phyloP scores from a whole-genome alignment of 176 grass and related monocot genomes.

The Cenchrus purpureus region DNA sequence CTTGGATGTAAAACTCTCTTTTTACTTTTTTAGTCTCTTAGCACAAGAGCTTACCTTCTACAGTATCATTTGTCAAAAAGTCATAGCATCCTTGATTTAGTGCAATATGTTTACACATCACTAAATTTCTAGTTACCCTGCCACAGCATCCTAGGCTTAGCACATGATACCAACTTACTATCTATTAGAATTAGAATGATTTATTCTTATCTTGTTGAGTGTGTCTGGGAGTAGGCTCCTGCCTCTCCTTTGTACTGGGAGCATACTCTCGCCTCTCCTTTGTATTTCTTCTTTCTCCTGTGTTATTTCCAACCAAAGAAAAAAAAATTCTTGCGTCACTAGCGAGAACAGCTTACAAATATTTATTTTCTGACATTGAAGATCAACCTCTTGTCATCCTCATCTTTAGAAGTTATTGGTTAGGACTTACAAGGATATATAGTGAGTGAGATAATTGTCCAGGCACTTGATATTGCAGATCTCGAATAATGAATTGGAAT shows the following conservation, averaged over 20 bases:
- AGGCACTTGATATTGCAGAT: background rate
- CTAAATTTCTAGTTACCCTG: slow-evolving; percentile 33
- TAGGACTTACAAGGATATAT: background rate
- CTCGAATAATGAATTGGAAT: background rate
- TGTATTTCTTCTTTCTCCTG: too few relatives aligned
- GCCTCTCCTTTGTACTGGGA: too few relatives aligned
- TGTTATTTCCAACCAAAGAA: too few relatives aligned
- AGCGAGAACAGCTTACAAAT: too few relatives aligned
- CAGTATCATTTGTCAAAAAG: slow-evolving; percentile 1
- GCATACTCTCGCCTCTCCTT: too few relatives aligned
- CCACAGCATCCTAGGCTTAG: background rate
- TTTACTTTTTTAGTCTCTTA: background rate
- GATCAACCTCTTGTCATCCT: background rate
- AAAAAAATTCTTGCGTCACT: too few relatives aligned
- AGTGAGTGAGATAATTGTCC: background rate
- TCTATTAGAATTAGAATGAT: background rate
- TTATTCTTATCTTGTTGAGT: slow-evolving; percentile 14
- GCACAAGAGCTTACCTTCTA: background rate
- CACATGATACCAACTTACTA: background rate
- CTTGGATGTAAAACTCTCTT: slow-evolving; percentile 20
- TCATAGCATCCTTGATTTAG: background rate
- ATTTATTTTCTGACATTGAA: slow-evolving; percentile 6
- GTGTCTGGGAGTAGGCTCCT: too few relatives aligned
- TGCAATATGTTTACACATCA: background rate
- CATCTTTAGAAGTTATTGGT: slow-evolving; percentile 6